phyloP scores from a whole-genome alignment of 176 grass and related monocot genomes.

The Alloteropsis semialata region DNA sequence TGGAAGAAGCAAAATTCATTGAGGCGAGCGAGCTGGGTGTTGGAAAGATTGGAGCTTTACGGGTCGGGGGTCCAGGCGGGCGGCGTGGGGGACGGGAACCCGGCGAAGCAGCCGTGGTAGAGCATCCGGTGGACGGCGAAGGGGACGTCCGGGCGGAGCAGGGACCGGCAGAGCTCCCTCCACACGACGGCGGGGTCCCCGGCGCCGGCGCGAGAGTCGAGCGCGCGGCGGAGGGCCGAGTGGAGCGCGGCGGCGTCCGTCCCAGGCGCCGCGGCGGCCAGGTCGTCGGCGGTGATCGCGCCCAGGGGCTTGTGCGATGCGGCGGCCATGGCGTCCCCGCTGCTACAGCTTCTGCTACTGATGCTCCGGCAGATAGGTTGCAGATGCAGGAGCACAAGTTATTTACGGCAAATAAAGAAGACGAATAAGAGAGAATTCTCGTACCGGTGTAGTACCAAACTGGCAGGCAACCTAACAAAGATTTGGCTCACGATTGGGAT shows the following conservation, averaged over 20 bases:
- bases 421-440: not conserved
- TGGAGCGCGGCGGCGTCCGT: conserved; percentile 45
- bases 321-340: conserved; percentile 6
- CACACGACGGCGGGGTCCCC: conserved; percentile 46
- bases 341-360: not conserved
- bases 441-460: conserved; percentile 32
- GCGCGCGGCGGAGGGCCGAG: conserved; percentile 17
- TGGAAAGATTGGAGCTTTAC: conserved; percentile 23
- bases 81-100: conserved; percentile 53
- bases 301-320: conserved; percentile 54
- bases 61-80: conserved; percentile 75
- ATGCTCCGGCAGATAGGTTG: not conserved
- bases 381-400: not conserved
- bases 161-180: conserved; percentile 47
- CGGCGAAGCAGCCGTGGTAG: conserved; percentile 85
- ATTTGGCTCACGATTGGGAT: not conserved
- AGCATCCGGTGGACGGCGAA: conserved; percentile 89
- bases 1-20: not conserved
- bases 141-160: conserved; percentile 54
- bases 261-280: conserved; percentile 49
- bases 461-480: not conserved
- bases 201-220: conserved; percentile 20
- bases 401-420: not conserved
- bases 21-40: not conserved
- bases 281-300: conserved; percentile 60